Percentiles rank a stretch among this genome's conserved stretches.
These are phyloP conservation scores for Hericium erinaceus DNA, from an alignment of 768 basidiomycete species.

Conservation along the genomic window DNA sequence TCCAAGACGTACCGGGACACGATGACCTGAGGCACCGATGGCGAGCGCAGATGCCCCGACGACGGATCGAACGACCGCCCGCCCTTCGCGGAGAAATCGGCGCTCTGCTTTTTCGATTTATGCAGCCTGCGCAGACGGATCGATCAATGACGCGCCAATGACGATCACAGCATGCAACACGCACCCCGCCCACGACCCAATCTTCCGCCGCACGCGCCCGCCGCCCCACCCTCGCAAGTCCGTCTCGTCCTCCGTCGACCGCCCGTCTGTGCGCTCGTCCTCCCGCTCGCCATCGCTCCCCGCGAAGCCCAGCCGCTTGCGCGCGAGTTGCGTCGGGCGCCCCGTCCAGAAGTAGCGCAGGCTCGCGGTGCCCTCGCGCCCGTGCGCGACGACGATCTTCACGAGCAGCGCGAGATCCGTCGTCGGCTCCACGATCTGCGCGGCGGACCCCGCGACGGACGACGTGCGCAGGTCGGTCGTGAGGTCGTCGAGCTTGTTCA, in stretches of 20 bases:
- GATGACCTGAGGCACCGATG: constrained; percentile 29
- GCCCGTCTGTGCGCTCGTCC: constrained; percentile 20
- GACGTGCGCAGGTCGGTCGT: constrained; percentile 28
- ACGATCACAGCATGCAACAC: constrained; percentile 12
- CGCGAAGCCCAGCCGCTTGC: constrained; percentile 19
- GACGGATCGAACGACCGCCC: constrained; percentile 13
- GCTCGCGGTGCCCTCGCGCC: constrained; percentile 25
- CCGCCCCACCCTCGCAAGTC: constrained; percentile 20
- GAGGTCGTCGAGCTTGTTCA: constrained; percentile 50
- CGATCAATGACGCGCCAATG: neutral
- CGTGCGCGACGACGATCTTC: constrained; percentile 27
- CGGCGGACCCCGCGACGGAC: neutral
- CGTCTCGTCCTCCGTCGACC: constrained; percentile 19
- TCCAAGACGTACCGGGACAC: constrained; percentile 27
- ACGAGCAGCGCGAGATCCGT: constrained; percentile 47
- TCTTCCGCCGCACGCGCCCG: constrained; percentile 35
- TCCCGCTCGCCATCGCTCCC: constrained; percentile 27
- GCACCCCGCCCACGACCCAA: constrained; percentile 41
- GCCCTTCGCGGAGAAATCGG: constrained; percentile 19
- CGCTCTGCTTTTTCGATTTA: constrained; percentile 26
- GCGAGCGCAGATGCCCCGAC: constrained; percentile 10
- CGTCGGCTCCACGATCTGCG: constrained; percentile 24
- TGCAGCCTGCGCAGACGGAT: constrained; percentile 13
- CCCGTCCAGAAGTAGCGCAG: constrained; percentile 28
- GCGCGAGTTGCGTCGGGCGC: constrained; percentile 20